A percentile compares a stretch with the other conserved stretches of the same genome.
phyloP scores from a whole-genome alignment of 1,139 yeast species.

The Geotrichum fermentans region DNA sequence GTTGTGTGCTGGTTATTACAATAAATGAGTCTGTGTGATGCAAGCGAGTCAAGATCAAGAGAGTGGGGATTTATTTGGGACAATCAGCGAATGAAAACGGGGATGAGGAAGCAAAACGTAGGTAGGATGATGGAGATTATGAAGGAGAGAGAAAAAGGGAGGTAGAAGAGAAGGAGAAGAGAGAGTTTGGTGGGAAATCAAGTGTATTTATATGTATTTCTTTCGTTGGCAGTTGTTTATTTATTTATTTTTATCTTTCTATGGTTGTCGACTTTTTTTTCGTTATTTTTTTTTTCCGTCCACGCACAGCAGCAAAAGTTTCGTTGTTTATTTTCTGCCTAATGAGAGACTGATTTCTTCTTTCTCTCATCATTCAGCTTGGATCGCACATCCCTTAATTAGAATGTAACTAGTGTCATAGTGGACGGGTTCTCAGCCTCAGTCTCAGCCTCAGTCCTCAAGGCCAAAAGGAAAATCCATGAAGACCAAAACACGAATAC shows the following conservation, averaged over 20 bases:
- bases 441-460: too few species aligned
- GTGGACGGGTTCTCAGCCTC: too few species aligned
- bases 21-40: neutral
- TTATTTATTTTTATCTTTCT: neutral
- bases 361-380: too few species aligned
- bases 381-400: too few species aligned
- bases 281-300: neutral
- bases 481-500: too few species aligned
- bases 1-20: neutral
- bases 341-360: neutral
- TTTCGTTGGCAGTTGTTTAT: neutral
- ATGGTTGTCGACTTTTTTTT: neutral
- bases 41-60: constrained; percentile 20
- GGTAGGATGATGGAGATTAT: too few species aligned
- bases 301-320: too few species aligned
- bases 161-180: constrained; percentile 25
- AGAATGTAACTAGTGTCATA: too few species aligned
- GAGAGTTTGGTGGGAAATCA: constrained; percentile 27
- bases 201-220: constrained; percentile 9
- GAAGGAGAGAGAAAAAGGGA: constrained; percentile 22
- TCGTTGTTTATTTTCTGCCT: constrained; percentile 1
- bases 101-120: constrained; percentile 27
- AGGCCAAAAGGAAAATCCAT: too few species aligned
- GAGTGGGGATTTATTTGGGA: constrained; percentile 24
- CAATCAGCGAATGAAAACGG: constrained; percentile 26